Conservation (phyloP, 2,329 filamentous ascomycete genomes). For the Phyllosticta citribraziliensis region DNA sequence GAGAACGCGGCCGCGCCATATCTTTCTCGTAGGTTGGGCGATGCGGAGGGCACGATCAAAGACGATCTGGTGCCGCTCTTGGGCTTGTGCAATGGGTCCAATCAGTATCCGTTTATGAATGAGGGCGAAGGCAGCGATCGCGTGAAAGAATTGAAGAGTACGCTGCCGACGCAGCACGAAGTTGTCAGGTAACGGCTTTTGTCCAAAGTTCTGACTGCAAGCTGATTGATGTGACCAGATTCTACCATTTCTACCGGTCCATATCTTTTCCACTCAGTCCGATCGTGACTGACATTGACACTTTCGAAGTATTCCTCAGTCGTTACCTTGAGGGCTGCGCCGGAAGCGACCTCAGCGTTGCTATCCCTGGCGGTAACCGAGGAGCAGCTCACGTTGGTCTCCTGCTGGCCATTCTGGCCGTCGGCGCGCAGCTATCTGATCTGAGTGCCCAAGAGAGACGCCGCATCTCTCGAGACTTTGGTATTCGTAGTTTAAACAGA, state of each 20-base stretch:
- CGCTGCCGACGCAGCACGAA: background rate
- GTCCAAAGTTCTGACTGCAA: too few species aligned
- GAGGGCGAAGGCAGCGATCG: background rate
- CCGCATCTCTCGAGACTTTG: background rate
- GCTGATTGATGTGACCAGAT: background rate
- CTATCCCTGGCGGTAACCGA: background rate
- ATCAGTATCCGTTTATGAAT: constrained; percentile 7
- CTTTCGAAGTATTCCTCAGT: background rate
- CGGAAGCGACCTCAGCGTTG: background rate
- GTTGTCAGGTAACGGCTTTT: background rate
- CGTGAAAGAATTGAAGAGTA: background rate
- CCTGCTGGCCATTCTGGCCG: background rate
- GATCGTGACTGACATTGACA: background rate
- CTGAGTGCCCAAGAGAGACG: background rate
- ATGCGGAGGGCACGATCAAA: background rate
- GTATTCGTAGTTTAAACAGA: background rate
- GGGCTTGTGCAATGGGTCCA: background rate
- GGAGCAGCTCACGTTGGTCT: background rate
- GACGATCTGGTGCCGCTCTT: background rate
- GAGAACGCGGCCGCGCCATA: constrained; percentile 1
- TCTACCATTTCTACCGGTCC: background rate
- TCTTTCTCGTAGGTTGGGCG: background rate
- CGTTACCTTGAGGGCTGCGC: background rate
- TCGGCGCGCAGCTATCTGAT: constrained; percentile 2
- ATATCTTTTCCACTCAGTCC: background rate